Base-by-base conservation (phyloP, 345 rosid species). In the Populus alba region DNA sequence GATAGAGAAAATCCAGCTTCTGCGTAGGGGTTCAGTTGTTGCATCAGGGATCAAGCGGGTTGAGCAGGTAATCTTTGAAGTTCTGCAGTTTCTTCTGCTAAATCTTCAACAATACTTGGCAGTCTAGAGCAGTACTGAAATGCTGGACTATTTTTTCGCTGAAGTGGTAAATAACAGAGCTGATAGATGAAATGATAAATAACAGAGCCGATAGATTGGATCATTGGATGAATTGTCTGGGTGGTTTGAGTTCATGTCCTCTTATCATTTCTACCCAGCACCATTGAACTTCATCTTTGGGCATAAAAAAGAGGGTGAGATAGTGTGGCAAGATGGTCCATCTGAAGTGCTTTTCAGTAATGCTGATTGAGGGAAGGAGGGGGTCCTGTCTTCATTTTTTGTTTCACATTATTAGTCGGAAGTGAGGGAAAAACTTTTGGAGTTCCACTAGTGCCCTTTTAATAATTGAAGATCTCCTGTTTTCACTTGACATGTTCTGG, bases 11-110 rank as follows among this genome's bases (percentile, higher is more conserved):
- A 97, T 97, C 72, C 85, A 91, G 83, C 94, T 91, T 80, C 86
- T 97, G 82, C 91, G 94, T 38, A 90, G 77, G 71, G 98, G 99
- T 77, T 81, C 92, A 10, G 90, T 94, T 59, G 87, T 97, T 87
- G 99, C 99, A 78, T 90, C 97, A 17, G 97, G 94, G 55, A 87
- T 97, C 80, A 91, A 90, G 76, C 91, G 90, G 84, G 83, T 97
- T 78, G 99, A 97, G 83, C 89, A 92, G 97, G 99, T 92, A 81
- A 85, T 78, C 35, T 49, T 9, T 5, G 15, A 7, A 33, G 25
- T 49, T 55, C 43, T 43, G n/a, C 10, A n/a, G 8, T 31, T 49
- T 51, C 7, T 37, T 35, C 31, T 55, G 45, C 45, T 49, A 22
- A 31, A 45, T 15, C 45, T 66, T 67, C 23, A 11, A 53, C 8